Conservation (phyloP, 495 filamentous ascomycete species). For the Filosporella fistucella region DNA sequence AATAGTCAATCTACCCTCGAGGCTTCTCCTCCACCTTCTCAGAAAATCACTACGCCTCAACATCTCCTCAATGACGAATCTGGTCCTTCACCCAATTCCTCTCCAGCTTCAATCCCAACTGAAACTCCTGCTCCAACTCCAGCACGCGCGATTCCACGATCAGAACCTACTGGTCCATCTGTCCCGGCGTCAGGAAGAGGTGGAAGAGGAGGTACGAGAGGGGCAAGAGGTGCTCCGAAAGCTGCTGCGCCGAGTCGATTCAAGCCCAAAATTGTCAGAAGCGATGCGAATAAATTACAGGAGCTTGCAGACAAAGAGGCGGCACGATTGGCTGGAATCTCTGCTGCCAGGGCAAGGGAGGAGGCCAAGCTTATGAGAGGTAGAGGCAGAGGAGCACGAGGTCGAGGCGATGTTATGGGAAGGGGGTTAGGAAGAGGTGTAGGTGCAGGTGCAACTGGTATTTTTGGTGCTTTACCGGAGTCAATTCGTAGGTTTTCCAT, state of each 20-base stretch:
- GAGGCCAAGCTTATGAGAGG: background rate
- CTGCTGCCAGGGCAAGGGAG: background rate
- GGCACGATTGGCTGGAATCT: slow-evolving; percentile 3
- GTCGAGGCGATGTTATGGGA: slow-evolving; percentile 25
- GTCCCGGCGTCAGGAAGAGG: slow-evolving; percentile 1
- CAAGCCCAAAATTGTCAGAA: slow-evolving; percentile 21
- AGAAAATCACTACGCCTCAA: slow-evolving; percentile 4
- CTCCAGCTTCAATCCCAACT: slow-evolving; percentile 19
- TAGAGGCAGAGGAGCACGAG: slow-evolving; percentile 9
- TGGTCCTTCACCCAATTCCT: slow-evolving; percentile 17
- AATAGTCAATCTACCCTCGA: background rate
- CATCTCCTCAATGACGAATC: slow-evolving; percentile 1
- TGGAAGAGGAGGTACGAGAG: background rate
- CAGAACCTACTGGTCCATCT: background rate
- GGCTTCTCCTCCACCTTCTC: background rate
- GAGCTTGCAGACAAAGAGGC: slow-evolving; percentile 7
- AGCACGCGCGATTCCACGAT: background rate
- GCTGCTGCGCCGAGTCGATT: slow-evolving; percentile 15
- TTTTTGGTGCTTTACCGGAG: slow-evolving; percentile 18
- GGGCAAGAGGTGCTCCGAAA: slow-evolving; percentile 5
- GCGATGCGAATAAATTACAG: slow-evolving; percentile 15
- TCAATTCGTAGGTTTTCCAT: slow-evolving; percentile 11
- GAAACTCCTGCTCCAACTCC: slow-evolving; percentile 24
- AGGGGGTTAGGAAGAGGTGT: background rate
- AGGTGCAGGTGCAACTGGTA: slow-evolving; percentile 14